A percentile compares a stretch with the other conserved stretches of the same genome.
These are phyloP conservation scores for Sequoia sempervirens DNA, from an alignment of 75 land plant genomes.

Conservation along the genomic window DNA sequence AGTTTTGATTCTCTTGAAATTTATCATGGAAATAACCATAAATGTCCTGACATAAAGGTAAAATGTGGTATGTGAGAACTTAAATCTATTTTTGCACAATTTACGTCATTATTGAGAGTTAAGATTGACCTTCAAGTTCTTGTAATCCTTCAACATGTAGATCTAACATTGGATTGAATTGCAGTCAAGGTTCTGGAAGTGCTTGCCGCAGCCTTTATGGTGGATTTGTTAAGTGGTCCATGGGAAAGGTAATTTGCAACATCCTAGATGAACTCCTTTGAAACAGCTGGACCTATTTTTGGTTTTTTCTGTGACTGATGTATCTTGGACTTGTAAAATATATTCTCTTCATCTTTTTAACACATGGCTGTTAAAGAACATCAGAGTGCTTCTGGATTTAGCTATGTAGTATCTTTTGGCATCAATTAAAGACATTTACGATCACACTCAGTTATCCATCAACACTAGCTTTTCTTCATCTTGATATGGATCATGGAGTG, in stretches of 20 bases:
- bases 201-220: slow-evolving; percentile 98
- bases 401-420: too few relatives aligned
- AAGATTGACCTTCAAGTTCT: background rate
- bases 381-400: too few relatives aligned
- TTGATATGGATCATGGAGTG: too few relatives aligned
- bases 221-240: slow-evolving; percentile 95
- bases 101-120: background rate
- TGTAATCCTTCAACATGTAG: background rate
- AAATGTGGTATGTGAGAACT: background rate
- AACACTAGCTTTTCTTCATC: too few relatives aligned
- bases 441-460: too few relatives aligned
- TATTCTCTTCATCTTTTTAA: background rate
- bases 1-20: background rate
- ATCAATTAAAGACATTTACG: too few relatives aligned
- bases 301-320: background rate
- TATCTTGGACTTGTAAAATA: background rate
- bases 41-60: background rate
- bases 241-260: slow-evolving; percentile 76
- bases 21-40: background rate
- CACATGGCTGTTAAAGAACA: background rate
- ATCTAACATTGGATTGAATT: slow-evolving; percentile 8
- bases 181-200: slow-evolving; percentile 97
- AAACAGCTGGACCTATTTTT: slow-evolving; percentile 9
- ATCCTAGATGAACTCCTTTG: background rate
- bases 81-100: background rate